phyloP scores from a whole-genome alignment of 148 eudicot genomes.

The Rhododendron griersonianum region DNA sequence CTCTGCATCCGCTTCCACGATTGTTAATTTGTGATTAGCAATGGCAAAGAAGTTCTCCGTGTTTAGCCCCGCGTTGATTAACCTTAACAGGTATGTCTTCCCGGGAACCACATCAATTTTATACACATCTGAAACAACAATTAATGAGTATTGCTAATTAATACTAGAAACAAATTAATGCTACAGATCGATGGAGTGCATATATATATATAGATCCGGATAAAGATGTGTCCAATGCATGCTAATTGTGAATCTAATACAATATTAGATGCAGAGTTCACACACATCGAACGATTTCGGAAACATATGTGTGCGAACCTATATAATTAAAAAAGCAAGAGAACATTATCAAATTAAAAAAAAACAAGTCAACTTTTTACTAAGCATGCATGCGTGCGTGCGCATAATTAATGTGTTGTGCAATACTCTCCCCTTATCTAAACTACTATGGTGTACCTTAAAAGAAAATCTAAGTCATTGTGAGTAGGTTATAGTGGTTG shows the following conservation, averaged over 20 bases:
- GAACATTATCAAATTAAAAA: neutral
- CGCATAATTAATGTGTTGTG: neutral
- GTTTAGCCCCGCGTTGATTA: conserved; percentile 60
- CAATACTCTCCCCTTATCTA: neutral
- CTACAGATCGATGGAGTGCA: no score
- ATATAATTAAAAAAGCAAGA: neutral
- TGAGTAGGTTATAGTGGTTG: neutral
- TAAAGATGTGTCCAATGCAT: no score
- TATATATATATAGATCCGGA: no score
- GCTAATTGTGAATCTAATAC: no score
- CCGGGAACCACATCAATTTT: conserved; percentile 48
- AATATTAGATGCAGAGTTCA: no score
- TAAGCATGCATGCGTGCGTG: neutral
- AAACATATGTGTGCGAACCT: no score
- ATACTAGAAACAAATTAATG: no score
- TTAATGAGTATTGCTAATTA: neutral
- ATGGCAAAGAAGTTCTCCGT: conserved; percentile 55
- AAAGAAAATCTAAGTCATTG: neutral
- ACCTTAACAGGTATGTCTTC: conserved; percentile 53
- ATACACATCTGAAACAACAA: conserved; percentile 38
- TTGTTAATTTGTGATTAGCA: conserved; percentile 56
- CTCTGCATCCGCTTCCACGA: conserved; percentile 64
- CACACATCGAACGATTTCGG: no score
- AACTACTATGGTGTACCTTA: no score
- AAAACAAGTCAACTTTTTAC: neutral